These are phyloP conservation scores for Galerina sulciceps DNA, from an alignment of 768 basidiomycete genomes.

Conservation along the genomic window DNA sequence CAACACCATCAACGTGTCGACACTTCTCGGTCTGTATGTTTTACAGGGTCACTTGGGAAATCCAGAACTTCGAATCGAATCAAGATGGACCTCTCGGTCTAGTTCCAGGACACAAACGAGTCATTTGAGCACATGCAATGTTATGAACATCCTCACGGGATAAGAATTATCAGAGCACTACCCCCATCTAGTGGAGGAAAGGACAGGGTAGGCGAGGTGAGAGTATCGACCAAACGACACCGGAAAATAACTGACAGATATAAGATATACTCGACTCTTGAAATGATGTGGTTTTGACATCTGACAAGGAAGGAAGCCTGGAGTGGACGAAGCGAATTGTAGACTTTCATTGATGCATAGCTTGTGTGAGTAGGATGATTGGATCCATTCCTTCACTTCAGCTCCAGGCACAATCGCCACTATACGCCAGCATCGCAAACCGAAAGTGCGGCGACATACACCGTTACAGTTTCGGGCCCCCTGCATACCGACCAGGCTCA, in stretches of 20 bases:
- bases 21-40: neutral
- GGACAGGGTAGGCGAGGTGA: neutral
- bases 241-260: neutral
- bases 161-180: neutral
- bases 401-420: too few relatives aligned
- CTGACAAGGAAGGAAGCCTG: too few relatives aligned
- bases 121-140: neutral
- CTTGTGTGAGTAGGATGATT: too few relatives aligned
- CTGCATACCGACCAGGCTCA: too few relatives aligned
- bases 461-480: too few relatives aligned
- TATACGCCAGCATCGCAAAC: too few relatives aligned
- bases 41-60: neutral
- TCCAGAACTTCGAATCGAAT: neutral
- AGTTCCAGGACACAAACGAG: neutral
- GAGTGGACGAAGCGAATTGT: too few relatives aligned
- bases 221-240: neutral
- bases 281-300: too few relatives aligned
- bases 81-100: neutral
- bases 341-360: too few relatives aligned
- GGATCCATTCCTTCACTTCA: too few relatives aligned
- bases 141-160: neutral
- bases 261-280: neutral
- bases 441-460: too few relatives aligned
- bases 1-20: neutral
- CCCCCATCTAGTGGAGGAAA: too few relatives aligned